These are phyloP conservation scores for Solanum infundibuliforme DNA, from an alignment of 257 asterid genomes.

Conservation along the genomic window DNA sequence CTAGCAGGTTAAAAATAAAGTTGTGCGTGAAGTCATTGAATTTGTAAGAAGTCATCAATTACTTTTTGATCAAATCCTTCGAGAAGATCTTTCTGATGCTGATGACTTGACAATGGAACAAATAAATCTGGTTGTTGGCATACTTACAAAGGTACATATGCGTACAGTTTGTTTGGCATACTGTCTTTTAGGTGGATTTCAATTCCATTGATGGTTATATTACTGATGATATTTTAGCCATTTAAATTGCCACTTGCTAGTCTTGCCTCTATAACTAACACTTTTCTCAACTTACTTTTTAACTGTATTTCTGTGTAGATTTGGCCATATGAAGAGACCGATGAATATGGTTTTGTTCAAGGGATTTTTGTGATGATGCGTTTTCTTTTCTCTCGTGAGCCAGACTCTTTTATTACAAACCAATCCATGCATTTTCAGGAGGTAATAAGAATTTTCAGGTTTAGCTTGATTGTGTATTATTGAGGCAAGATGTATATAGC, in stretches of 20 bases:
- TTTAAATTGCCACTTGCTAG: background rate
- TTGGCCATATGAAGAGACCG: slow-evolving; percentile 94
- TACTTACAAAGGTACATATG: slow-evolving; percentile 67
- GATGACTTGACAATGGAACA: slow-evolving; percentile 74
- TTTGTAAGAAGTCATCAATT: slow-evolving; percentile 68
- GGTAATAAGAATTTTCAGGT: slow-evolving; percentile 29
- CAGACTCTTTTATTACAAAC: slow-evolving; percentile 42
- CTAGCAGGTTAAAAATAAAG: slow-evolving; percentile 78
- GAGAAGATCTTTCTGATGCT: slow-evolving; percentile 58
- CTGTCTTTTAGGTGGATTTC: background rate
- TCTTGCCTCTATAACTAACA: background rate
- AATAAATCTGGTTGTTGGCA: slow-evolving; percentile 63
- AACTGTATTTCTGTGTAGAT: slow-evolving; percentile 36
- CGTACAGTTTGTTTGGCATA: background rate
- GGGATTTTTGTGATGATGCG: slow-evolving; percentile 75
- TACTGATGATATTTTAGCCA: slow-evolving; percentile 1
- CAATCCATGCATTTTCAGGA: slow-evolving; percentile 39
- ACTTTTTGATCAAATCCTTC: slow-evolving; percentile 85
- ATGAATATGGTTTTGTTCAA: slow-evolving; percentile 80
- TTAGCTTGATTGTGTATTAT: background rate
- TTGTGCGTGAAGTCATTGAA: slow-evolving; percentile 78
- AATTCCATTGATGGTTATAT: background rate
- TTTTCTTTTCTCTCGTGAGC: slow-evolving; percentile 51
- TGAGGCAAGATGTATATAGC: background rate
- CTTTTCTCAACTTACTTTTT: background rate